These are phyloP conservation scores for Mycena polygramma DNA, from an alignment of 768 basidiomycete genomes.

Conservation along the genomic window DNA sequence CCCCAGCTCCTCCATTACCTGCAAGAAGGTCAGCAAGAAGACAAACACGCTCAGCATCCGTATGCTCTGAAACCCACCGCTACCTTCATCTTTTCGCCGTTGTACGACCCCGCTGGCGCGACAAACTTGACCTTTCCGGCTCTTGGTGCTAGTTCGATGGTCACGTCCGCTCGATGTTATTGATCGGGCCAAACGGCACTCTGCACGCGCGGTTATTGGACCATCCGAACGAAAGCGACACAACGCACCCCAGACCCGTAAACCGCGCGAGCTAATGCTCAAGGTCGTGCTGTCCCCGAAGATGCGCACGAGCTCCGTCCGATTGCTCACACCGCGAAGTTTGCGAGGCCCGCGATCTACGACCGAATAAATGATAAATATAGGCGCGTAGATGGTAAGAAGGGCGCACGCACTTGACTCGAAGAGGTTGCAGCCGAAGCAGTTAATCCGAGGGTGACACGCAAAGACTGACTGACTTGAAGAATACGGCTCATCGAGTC, in stretches of 20 bases:
- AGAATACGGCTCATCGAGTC: too few relatives aligned
- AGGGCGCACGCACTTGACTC: conserved; percentile 79
- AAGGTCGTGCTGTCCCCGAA: conserved; percentile 75
- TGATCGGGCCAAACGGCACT: conserved; percentile 92
- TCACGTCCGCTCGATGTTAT: conserved; percentile 84
- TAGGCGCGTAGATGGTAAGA: neutral
- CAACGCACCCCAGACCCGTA: conserved; percentile 81
- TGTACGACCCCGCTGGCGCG: conserved; percentile 85
- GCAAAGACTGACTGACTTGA: neutral
- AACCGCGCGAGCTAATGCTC: conserved; percentile 83
- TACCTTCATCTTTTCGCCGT: conserved; percentile 83
- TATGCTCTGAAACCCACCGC: conserved; percentile 91
- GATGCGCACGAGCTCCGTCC: conserved; percentile 74
- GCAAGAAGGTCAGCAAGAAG: conserved; percentile 1
- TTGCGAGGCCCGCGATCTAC: conserved; percentile 90
- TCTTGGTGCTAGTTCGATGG: conserved; percentile 69
- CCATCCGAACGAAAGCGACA: neutral
- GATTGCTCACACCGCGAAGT: conserved; percentile 91
- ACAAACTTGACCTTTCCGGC: conserved; percentile 84
- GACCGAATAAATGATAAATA: neutral
- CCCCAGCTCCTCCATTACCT: conserved; percentile 59
- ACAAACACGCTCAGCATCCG: conserved; percentile 45
- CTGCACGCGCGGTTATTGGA: conserved; percentile 49
- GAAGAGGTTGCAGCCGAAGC: conserved; percentile 87
- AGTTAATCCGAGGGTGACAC: neutral